Base-by-base conservation (phyloP, 2,329 filamentous ascomycete genomes). In the Aspergillus nomiae region DNA sequence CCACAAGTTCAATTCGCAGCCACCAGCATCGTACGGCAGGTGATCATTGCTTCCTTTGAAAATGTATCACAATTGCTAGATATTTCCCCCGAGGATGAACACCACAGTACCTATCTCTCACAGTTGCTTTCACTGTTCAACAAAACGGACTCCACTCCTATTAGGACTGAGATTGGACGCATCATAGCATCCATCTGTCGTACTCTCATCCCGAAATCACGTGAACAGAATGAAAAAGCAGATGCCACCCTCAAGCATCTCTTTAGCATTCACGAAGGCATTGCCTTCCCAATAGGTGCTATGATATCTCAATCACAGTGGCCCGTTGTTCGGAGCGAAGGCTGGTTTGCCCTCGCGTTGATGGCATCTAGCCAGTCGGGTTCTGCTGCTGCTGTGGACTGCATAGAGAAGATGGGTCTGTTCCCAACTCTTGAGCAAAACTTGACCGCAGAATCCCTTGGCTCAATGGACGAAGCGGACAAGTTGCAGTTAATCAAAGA, bases 301-400 rank as follows among this genome's bases (percentile, higher is more conserved):
- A 82, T 84, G 78, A 70, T 81, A 26, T 74, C 74, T 3, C 81
- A 83, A 61, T 75, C 78, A 6, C 78, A 81, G 62, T 83, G 81
- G 78, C 79, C 81, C 24, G 78, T 83, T 38, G 76, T 83, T 53
- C 74, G 79, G 26, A 81, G 80, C 56, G 82, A 84, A 68, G 82
- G 81, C 2, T 82, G 81, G 77, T 83, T 84, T 69, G 80, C 80
- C 16, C 69, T 84, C 32, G 81, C 81, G 5, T 63, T 84, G 51
- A 81, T 83, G 76, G 78, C 79, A 11, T 77, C 75, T 8, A 74
- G 63, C 56, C 66, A 69, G 21, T 64, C 68, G 0, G 78, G 80
- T 2, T 71, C 73, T 61, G 53, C 61, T 12, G 73, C 76, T 1
- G 77, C 78, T 28, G 69, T 72, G 14, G 68, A 77, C 43, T 77